Percentiles rank a stretch among this genome's conserved stretches.
Evolutionary conservation across 345 rosid species (phyloP).

Genomic region (Melaleuca alternifolia): DNA sequence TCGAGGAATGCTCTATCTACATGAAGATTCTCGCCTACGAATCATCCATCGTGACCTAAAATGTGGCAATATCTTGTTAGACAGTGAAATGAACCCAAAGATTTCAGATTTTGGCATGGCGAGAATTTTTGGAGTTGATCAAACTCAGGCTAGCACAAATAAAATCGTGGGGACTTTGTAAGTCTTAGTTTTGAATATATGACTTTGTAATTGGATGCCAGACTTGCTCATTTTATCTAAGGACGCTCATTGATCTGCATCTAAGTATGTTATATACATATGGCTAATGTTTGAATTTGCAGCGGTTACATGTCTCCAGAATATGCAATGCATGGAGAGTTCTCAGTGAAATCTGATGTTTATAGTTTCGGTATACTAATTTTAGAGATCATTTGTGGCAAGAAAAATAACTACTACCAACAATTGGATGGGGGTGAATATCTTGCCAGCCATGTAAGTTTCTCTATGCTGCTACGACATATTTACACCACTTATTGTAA

Average conservation of each 20-base stretch:
- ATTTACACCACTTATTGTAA: accelerated
- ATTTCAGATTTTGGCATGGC: background rate
- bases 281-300: background rate
- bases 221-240: background rate
- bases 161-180: background rate
- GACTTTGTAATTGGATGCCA: background rate
- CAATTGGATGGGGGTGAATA: background rate
- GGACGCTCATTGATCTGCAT: background rate
- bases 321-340: background rate
- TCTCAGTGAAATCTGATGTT: background rate
- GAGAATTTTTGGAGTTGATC: background rate
- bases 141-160: background rate
- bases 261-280: background rate
- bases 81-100: background rate
- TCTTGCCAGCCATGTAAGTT: background rate
- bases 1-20: background rate
- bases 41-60: background rate
- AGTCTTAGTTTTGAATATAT: background rate
- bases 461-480: no score
- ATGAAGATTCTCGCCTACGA: background rate
- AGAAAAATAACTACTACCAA: no score
- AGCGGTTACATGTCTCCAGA: background rate
- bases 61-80: background rate
- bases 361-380: background rate
- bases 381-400: background rate